Percentiles rank a stretch among this genome's conserved stretches.
These are phyloP conservation scores for Lunasporangiospora selenospora DNA, from an alignment of 192 early-diverging fungal species.

Conservation along the genomic window DNA sequence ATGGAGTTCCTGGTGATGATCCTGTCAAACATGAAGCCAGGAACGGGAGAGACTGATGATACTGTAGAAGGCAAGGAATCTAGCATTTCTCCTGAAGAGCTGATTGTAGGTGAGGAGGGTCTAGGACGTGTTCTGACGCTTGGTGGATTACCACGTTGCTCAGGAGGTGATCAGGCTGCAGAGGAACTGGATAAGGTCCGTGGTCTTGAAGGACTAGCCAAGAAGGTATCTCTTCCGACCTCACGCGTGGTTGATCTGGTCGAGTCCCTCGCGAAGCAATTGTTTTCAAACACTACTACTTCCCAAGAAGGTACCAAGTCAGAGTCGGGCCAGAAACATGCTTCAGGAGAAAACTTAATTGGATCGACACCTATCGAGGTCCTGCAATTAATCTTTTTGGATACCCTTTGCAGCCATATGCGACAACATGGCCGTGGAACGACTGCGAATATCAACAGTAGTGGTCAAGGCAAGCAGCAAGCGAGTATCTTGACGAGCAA, in stretches of 20 bases:
- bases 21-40: slow-evolving; percentile 23
- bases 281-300: slow-evolving; percentile 24
- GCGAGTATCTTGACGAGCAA: too few relatives aligned
- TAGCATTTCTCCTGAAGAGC: slow-evolving; percentile 21
- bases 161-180: slow-evolving; percentile 10
- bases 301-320: background rate
- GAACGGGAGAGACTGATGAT: background rate
- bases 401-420: slow-evolving; percentile 42
- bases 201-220: slow-evolving; percentile 54
- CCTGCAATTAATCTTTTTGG: slow-evolving; percentile 48
- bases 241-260: slow-evolving; percentile 44
- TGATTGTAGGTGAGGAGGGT: slow-evolving; percentile 51
- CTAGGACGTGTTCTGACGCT: slow-evolving; percentile 55
- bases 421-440: slow-evolving; percentile 9
- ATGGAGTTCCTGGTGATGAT: slow-evolving; percentile 57
- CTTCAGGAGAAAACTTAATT: background rate
- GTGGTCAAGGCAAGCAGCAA: background rate
- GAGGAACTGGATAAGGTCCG: slow-evolving; percentile 45
- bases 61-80: background rate
- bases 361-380: slow-evolving; percentile 33
- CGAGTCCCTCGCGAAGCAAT: slow-evolving; percentile 13
- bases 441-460: background rate
- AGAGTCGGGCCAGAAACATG: background rate
- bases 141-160: slow-evolving; percentile 41
- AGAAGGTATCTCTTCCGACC: slow-evolving; percentile 47